phyloP scores from a whole-genome alignment of 2,329 filamentous ascomycete genomes.

The Bipolaris zeicola region DNA sequence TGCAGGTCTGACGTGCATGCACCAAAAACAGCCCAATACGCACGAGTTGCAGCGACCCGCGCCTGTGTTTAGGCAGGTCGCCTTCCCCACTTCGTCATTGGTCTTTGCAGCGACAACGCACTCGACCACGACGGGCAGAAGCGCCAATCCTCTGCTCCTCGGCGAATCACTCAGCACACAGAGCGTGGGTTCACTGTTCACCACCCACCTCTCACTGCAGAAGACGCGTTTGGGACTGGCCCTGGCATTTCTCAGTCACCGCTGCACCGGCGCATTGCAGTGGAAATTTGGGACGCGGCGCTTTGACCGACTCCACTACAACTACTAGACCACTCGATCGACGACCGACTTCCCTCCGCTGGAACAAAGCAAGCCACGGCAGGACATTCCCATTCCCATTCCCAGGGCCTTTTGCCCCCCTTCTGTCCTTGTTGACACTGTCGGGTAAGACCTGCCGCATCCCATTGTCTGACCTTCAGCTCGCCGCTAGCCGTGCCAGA shows the following conservation, averaged over 20 bases:
- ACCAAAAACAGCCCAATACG: constrained; percentile 9
- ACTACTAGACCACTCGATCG: constrained; percentile 17
- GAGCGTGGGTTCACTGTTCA: constrained; percentile 22
- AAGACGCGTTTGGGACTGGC: constrained; percentile 28
- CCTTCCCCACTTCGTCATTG: constrained; percentile 40
- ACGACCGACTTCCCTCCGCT: constrained; percentile 8
- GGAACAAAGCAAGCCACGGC: constrained; percentile 7
- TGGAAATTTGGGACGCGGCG: constrained; percentile 29
- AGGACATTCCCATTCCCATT: neutral
- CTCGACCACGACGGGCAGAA: constrained; percentile 28
- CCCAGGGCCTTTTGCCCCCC: constrained; percentile 1
- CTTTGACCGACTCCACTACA: constrained; percentile 39
- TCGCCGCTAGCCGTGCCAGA: constrained; percentile 24
- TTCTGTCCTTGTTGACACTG: constrained; percentile 1
- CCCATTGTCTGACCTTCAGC: constrained; percentile 5
- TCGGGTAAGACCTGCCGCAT: neutral
- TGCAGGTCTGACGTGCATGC: constrained; percentile 10
- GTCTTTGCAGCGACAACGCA: constrained; percentile 33
- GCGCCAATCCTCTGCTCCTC: constrained; percentile 30
- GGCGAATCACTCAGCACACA: constrained; percentile 28
- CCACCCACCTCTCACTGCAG: constrained; percentile 10
- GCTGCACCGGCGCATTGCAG: constrained; percentile 29
- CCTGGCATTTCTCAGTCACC: constrained; percentile 22
- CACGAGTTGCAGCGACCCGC: constrained; percentile 16
- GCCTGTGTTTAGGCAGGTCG: constrained; percentile 24